Evolutionary conservation across 352 stramenopile species (phyloP), one percentile per base, ranked within the genome.

Genomic region (Phytophthora litchii): DNA sequence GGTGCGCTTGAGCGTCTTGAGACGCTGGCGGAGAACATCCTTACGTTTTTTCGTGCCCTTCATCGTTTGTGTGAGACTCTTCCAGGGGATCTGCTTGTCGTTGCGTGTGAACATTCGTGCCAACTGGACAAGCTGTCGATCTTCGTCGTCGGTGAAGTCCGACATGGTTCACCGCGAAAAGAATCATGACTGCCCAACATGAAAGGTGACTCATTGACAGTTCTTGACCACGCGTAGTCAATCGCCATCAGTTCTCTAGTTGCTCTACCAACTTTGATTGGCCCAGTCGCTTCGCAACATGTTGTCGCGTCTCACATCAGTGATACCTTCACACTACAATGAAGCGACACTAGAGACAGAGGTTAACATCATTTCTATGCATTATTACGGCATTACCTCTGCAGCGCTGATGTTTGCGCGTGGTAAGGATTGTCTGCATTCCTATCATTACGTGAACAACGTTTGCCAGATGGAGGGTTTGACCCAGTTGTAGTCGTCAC

Each of bases 401-500:
- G 17, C 7, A 50, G 35, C 17, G 7, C 54, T 54, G n/a, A 48
- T 48, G 29, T 27, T 38, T 55, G 32, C 19, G 12, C 14, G 27
- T 17, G 17, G 31, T 35, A 37, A 13, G 14, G 32, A 57, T n/a
- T 8, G 25, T 9, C 4, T 11, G 29, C 29, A 62, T 51, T 32
- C 37, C 16, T 40, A 29, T 46, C 21, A 41, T 76, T 67, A 92
- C 48, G 77, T 88, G 64, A 94, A 96, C 21, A 94, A 60, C 46
- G 85, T 89, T 51, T 92, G 84, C 85, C 86, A 98, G 44, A 98
- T 85, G 16, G 80, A 91, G 6, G 92, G 91, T 60, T 93, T 92
- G 54, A 98, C 88, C 90, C 89, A 98, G 75, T 98, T 98, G 82
- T 97, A 98, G 34, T 94, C 89, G 60, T 94, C 91, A 59, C 76